Evolutionary conservation across 331 rosid species (phyloP).

Genomic region (Stylosanthes scabra): DNA sequence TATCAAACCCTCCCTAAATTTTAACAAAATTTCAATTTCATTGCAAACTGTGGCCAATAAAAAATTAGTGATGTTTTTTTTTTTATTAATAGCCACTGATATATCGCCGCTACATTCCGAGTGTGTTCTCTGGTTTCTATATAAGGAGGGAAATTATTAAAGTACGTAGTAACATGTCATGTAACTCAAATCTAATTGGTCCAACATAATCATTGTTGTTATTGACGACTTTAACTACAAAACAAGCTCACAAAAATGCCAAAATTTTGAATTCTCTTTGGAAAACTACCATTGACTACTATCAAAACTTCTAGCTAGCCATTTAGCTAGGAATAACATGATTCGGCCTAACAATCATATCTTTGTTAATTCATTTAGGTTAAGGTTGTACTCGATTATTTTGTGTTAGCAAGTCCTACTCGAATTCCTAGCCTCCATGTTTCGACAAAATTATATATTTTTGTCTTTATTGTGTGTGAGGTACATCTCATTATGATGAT

Average conservation of each 20-base stretch:
- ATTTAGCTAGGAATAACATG: not conserved
- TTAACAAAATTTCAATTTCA: not conserved
- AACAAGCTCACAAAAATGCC: not conserved
- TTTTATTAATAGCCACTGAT: too few relatives aligned
- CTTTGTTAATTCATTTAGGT: not conserved
- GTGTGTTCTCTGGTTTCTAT: not conserved
- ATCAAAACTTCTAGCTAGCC: not conserved
- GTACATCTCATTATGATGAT: not conserved
- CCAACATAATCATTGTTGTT: not conserved
- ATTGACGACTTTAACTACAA: not conserved
- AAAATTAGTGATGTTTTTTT: not conserved
- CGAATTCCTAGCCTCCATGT: not conserved
- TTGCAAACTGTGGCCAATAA: not conserved
- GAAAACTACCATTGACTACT: not conserved
- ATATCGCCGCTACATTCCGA: too few relatives aligned
- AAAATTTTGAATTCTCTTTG: not conserved
- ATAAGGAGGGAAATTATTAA: not conserved
- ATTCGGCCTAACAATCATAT: not conserved
- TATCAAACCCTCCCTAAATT: too few relatives aligned
- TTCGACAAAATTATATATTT: not conserved
- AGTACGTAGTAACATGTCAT: not conserved
- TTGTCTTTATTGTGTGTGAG: too few relatives aligned
- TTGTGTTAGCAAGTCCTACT: not conserved
- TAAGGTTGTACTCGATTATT: not conserved
- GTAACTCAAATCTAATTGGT: not conserved